phyloP scores from a whole-genome alignment of 805 yeast species.

The Nakazawaea peltata region DNA sequence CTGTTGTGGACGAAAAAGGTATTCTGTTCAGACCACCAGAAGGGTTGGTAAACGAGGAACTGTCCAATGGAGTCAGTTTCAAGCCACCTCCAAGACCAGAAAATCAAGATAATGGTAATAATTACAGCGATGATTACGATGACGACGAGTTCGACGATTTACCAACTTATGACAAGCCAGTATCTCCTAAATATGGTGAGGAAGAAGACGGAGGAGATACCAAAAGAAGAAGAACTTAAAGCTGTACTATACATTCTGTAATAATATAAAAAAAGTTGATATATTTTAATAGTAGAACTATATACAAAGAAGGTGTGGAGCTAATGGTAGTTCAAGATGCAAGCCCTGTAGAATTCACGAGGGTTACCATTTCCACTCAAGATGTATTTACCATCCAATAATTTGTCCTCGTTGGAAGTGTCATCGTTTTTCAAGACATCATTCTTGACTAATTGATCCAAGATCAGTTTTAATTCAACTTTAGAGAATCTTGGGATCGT shows the following conservation, averaged over 20 bases:
- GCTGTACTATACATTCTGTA: neutral
- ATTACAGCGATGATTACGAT: conserved; percentile 11
- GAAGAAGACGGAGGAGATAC: conserved; percentile 9
- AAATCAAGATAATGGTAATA: neutral
- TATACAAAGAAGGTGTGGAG: neutral
- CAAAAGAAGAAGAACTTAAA: neutral
- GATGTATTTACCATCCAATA: conserved; percentile 29
- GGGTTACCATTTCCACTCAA: conserved; percentile 65
- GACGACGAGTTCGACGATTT: conserved; percentile 28
- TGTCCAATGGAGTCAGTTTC: conserved; percentile 7
- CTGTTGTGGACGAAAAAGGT: conserved; percentile 6
- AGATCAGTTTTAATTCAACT: conserved; percentile 33
- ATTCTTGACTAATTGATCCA: conserved; percentile 31
- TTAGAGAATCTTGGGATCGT: conserved; percentile 34
- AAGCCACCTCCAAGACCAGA: conserved; percentile 9
- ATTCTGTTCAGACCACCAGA: conserved; percentile 8
- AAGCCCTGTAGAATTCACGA: conserved; percentile 35
- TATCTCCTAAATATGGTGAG: conserved; percentile 22
- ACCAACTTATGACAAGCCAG: conserved; percentile 17
- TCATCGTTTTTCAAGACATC: conserved; percentile 29
- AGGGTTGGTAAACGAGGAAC: neutral
- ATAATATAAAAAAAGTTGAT: too few relatives aligned
- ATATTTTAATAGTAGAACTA: neutral
- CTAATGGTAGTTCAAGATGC: conserved; percentile 22
- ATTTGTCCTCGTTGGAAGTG: conserved; percentile 30